Base-by-base conservation (phyloP, 805 yeast species). In the Nakazawaea ernobii region DNA sequence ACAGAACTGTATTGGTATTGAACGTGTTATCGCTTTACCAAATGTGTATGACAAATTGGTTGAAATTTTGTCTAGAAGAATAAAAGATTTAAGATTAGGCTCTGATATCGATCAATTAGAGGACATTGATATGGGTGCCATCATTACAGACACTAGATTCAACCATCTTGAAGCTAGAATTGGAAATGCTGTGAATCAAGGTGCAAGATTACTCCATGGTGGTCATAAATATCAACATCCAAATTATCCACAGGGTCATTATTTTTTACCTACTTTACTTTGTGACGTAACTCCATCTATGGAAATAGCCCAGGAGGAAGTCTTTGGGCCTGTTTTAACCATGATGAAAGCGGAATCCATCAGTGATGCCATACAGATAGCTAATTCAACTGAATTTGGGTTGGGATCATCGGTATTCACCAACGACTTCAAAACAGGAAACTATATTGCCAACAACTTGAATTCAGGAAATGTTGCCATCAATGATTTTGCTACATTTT, bases 1-100 rank as follows among this genome's bases (percentile, higher is more conserved):
- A 10, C 99, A 94, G 67, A 94, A 94, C 62, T 94, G 99, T 69
- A 94, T 94, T 59, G 98, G 99, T 35, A 86, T 94, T 46, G 99
- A 94, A 68, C 75, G 99, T 49, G 95, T 94, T 6, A 84, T 94
- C 52, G 89, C 91, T 33, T 73, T 88, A 39, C 86, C 85, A 5
- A 69, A 70, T 37, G 78, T 80, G 27, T 91, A 94, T 65, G 83
- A 79, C 20, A 58, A 66, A 38, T 66, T 94, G 37, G 82, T 84
- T 1, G 66, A 68, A 0, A 75, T 79, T 8, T 69, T 94, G 38
- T 55, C 74, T 1, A 64, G 71, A 30, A 74, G 94, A 49, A 79
- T 94, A 17, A 70, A 74, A 6, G 59, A 68, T 32, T 64, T 94
- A 44, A 71, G 97, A 41, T 59, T 90, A 7, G 99, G 99, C 10